Evolutionary conservation across 345 rosid genomes (phyloP).

Genomic region (Rhizophora mangle): DNA sequence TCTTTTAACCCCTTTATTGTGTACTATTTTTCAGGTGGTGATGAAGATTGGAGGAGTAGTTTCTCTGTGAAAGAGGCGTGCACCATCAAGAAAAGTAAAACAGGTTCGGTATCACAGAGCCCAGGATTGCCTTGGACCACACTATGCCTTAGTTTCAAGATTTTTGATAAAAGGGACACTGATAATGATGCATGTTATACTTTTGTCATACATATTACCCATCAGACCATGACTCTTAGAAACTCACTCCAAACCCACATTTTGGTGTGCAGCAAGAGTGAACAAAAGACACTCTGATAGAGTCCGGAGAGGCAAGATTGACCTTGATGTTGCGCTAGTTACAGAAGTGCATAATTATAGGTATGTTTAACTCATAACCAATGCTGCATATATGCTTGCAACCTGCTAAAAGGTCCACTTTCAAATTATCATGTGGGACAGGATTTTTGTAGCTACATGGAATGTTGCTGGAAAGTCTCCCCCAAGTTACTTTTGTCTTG

Average conservation of each 20-base stretch:
- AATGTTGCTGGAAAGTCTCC: slow-evolving; percentile 98
- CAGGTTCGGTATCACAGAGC: slow-evolving; percentile 57
- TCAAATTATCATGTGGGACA: slow-evolving; percentile 22
- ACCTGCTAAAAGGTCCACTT: slow-evolving; percentile 5
- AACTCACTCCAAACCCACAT: slow-evolving; percentile 9
- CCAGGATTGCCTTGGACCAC: slow-evolving; percentile 38
- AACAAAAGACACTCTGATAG: slow-evolving; percentile 53
- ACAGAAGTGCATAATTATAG: slow-evolving; percentile 65
- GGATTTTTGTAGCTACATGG: slow-evolving; percentile 96
- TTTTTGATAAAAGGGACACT: slow-evolving; percentile 9
- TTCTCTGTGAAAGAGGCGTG: slow-evolving; percentile 76
- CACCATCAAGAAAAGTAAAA: slow-evolving; percentile 74
- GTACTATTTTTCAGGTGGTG: slow-evolving; percentile 63
- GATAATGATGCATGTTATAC: slow-evolving; percentile 1
- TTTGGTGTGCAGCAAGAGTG: slow-evolving; percentile 44
- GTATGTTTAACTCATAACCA: slow-evolving; percentile 24
- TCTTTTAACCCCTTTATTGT: slow-evolving; percentile 61
- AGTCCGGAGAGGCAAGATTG: slow-evolving; percentile 51
- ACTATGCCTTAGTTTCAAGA: slow-evolving; percentile 8
- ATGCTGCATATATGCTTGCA: slow-evolving; percentile 3
- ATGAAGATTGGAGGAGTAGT: slow-evolving; percentile 69
- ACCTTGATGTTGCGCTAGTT: slow-evolving; percentile 51
- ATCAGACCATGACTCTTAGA: slow-evolving; percentile 2
- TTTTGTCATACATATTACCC: slow-evolving; percentile 1
- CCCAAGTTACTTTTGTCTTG: slow-evolving; percentile 72